Base-by-base conservation (phyloP, 1,139 yeast species). In the Kodamaea sp. region DNA sequence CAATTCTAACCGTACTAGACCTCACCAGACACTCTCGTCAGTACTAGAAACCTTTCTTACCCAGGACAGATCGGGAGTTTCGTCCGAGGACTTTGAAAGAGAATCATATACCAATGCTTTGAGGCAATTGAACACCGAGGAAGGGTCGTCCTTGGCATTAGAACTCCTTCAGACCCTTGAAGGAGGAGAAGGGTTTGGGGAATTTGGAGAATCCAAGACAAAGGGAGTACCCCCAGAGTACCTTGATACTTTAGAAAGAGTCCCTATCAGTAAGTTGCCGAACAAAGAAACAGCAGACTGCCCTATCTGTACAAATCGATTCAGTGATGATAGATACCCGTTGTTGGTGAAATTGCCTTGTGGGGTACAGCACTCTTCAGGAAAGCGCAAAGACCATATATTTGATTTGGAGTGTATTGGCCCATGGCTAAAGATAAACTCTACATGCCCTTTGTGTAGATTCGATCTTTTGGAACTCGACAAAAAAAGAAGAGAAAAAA, bases 321-420 rank as follows among this genome's bases (percentile, higher is more conserved):
- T 79, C 50, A 63, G 73, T 5, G 86, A 82, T 26, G 95, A 88
- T 54, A 67, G 78, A 32, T 81, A 83, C 49, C 96, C 97, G 2
- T 65, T 90, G 37, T 79, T 90, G 9, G 96, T 88, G 12, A 66
- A 74, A 47, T 67, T 90, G 22, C 96, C 96, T 0, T 92, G 97
- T 54, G 72, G 74, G 29, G 55, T 64, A 4, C 62, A 56, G 39
- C 45, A 43, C 22, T 41, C 31, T 4, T 44, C 48, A 13, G 55
- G 53, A 11, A 51, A 44, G 21, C 41, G 53, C 24, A 59, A 53
- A 32, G 75, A 70, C 29, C 97, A 90, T 58, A 71, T 72, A 24
- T 90, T 86, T 59, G 97, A 90, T 54, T 66, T 89, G 47, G 97
- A 90, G 48, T 90, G 97, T 56, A 80, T 90, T 26, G 84, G 84